A percentile compares a stretch with the other conserved stretches of the same genome.
These are phyloP conservation scores for Pulicaria dysenterica DNA, from an alignment of 129 eudicot genomes.

Conservation along the genomic window DNA sequence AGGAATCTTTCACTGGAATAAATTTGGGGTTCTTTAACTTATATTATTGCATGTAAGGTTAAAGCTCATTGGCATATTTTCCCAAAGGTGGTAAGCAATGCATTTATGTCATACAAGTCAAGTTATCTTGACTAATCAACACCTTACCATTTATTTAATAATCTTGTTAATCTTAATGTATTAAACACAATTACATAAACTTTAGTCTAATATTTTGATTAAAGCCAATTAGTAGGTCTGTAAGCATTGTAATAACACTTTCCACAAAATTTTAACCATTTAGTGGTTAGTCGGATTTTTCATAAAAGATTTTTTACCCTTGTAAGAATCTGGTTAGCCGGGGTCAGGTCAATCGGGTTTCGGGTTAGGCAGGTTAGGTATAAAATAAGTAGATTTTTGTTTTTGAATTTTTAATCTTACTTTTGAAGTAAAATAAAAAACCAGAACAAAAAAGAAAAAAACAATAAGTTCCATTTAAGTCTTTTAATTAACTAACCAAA, in stretches of 20 bases:
- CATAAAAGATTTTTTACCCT: too few species aligned
- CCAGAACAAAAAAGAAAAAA: too few species aligned
- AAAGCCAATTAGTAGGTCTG: not conserved
- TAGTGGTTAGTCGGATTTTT: not conserved
- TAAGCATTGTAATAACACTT: not conserved
- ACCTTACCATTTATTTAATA: not conserved
- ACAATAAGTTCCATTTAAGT: too few species aligned
- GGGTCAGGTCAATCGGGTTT: too few species aligned
- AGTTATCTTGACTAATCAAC: not conserved
- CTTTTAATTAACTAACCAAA: too few species aligned
- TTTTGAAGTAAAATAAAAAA: too few species aligned
- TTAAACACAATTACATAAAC: not conserved
- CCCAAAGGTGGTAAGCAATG: not conserved
- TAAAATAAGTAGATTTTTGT: too few species aligned
- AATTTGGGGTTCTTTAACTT: not conserved
- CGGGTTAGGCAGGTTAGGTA: too few species aligned
- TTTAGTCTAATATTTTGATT: not conserved
- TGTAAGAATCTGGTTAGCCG: too few species aligned
- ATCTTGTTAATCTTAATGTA: not conserved
- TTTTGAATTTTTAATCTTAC: too few species aligned
- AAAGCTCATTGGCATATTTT: slow-evolving; percentile 12
- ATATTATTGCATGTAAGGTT: slow-evolving; percentile 5
- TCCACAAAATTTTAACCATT: slow-evolving; percentile 1
- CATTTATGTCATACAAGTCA: not conserved
- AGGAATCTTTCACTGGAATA: not conserved